phyloP scores from a whole-genome alignment of 257 asterid genomes.

The Solanum pennellii region DNA sequence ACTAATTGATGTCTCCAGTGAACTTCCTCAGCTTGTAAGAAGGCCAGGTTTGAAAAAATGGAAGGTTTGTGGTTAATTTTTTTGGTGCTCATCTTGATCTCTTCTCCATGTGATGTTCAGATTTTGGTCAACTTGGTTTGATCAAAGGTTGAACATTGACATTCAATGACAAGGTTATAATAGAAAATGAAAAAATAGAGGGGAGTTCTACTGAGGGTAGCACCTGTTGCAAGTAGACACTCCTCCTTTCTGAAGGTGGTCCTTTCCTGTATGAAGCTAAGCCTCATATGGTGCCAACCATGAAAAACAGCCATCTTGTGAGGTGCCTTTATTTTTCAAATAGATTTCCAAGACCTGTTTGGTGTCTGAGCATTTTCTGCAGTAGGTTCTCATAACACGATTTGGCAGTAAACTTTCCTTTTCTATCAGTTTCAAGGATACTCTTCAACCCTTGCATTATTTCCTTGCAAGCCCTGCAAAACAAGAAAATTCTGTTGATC shows the following conservation, averaged over 20 bases:
- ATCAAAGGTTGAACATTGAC: not conserved
- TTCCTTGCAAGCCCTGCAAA: not conserved
- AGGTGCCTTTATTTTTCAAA: not conserved
- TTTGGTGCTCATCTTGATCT: not conserved
- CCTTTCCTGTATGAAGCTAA: not conserved
- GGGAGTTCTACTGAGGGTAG: not conserved
- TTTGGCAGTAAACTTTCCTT: not conserved
- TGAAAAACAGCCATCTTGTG: not conserved
- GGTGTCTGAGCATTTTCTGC: not conserved
- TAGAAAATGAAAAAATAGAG: not conserved
- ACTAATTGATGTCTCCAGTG: slow-evolving; percentile 73
- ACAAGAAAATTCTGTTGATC: not conserved
- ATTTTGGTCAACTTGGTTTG: not conserved
- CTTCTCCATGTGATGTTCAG: not conserved
- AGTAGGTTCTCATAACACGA: not conserved
- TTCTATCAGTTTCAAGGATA: not conserved
- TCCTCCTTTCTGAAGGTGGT: not conserved
- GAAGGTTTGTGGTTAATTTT: slow-evolving; percentile 46
- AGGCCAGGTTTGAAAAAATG: slow-evolving; percentile 87
- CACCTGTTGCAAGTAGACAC: not conserved
- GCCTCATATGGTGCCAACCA: not conserved
- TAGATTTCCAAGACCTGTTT: not conserved
- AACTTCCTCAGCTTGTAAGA: slow-evolving; percentile 83
- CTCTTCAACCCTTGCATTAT: not conserved
- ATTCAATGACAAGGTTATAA: not conserved